phyloP scores from a whole-genome alignment of 768 basidiomycete genomes.

The Sistotremastrum suecicum region DNA sequence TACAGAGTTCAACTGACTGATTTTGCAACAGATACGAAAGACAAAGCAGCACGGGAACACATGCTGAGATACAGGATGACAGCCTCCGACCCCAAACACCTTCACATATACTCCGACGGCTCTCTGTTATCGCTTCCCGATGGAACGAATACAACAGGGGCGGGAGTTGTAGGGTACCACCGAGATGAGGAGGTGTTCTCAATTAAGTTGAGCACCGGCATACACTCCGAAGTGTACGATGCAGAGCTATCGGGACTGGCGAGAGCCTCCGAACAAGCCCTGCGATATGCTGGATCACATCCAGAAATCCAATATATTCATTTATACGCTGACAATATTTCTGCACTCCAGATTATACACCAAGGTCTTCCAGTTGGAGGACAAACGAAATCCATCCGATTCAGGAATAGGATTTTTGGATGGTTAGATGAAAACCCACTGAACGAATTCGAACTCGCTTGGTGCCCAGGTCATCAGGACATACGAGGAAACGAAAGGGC shows the following conservation, averaged over 20 bases:
- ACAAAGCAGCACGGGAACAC: too few species aligned
- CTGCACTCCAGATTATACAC: background rate
- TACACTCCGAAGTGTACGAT: constrained; percentile 5
- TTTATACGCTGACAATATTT: constrained; percentile 10
- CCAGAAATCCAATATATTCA: background rate
- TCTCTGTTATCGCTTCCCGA: constrained; percentile 1
- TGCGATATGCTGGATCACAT: background rate
- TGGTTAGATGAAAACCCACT: constrained; percentile 7
- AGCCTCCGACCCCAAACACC: constrained; percentile 10
- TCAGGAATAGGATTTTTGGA: constrained; percentile 6
- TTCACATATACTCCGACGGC: constrained; percentile 8
- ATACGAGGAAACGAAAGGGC: constrained; percentile 13
- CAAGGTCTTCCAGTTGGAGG: constrained; percentile 1
- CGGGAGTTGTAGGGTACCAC: constrained; percentile 2
- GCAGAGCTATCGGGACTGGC: constrained; percentile 12
- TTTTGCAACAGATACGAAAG: too few species aligned
- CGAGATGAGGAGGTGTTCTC: background rate
- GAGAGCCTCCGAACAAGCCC: constrained; percentile 7
- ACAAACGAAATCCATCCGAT: constrained; percentile 8
- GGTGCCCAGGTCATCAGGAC: constrained; percentile 14
- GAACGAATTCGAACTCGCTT: constrained; percentile 7
- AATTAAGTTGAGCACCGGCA: background rate
- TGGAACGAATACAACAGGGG: background rate
- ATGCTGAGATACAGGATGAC: background rate
- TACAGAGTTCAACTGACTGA: too few species aligned